Percentiles rank a stretch among this genome's conserved stretches.
Evolutionary conservation across 371 early-diverging fungal species (phyloP).

Genomic region (Chytridium lagenaria): DNA sequence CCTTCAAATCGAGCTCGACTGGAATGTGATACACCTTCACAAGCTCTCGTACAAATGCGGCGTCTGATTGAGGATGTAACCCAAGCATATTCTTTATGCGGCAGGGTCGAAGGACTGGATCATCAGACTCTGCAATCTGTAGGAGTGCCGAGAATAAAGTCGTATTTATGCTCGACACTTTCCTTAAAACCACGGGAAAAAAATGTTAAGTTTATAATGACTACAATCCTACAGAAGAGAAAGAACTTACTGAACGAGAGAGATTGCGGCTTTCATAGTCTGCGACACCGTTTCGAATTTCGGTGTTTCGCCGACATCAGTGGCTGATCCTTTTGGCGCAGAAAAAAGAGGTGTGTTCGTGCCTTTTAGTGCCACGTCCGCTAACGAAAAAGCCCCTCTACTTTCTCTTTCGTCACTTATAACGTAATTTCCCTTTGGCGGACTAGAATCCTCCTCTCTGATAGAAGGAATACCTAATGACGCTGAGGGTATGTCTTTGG

Average conservation of each 20-base stretch:
- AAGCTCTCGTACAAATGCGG: conserved; percentile 23
- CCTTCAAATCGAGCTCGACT: conserved; percentile 20
- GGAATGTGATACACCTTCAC: conserved; percentile 16
- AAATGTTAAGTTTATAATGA: no score
- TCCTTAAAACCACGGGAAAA: no score
- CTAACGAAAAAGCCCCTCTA: not conserved
- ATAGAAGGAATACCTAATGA: not conserved
- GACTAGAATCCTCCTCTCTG: not conserved
- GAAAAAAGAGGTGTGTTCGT: not conserved
- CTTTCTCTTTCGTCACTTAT: not conserved
- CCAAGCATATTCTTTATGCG: conserved; percentile 21
- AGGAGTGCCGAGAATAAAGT: conserved; percentile 20
- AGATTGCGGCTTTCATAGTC: conserved; percentile 13
- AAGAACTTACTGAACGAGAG: conserved; percentile 30
- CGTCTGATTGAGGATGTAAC: conserved; percentile 28
- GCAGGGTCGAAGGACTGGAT: conserved; percentile 29
- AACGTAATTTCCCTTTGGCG: not conserved
- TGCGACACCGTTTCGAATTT: not conserved
- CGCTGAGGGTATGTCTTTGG: not conserved
- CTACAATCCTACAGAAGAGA: no score
- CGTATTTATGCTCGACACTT: no score
- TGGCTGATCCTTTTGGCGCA: not conserved
- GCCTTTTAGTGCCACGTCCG: not conserved
- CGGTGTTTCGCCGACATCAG: not conserved
- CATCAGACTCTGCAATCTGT: conserved; percentile 19